Conservation (phyloP, 2,329 filamentous ascomycete species). For the Neonectria ditissima region DNA sequence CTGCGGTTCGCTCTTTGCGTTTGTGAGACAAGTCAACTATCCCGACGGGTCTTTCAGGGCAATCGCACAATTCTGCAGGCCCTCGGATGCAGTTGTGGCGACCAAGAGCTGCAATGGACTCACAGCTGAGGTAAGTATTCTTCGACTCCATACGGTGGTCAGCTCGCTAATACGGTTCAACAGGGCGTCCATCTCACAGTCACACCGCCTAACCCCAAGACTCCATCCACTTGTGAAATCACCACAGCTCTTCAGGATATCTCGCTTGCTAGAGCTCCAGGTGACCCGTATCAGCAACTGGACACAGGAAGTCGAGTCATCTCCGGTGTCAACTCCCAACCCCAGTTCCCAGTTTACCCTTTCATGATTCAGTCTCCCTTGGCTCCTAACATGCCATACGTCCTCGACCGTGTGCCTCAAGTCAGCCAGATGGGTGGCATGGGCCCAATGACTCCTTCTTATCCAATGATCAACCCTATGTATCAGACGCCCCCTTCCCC, state of each 20-base stretch:
- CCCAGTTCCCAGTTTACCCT: slow-evolving; percentile 49
- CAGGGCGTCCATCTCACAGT: slow-evolving; percentile 44
- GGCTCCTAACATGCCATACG: slow-evolving; percentile 44
- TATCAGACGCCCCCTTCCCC: slow-evolving; percentile 51
- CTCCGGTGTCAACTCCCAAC: slow-evolving; percentile 37
- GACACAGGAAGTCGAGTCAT: slow-evolving; percentile 9
- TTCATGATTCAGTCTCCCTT: slow-evolving; percentile 49
- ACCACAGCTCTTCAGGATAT: slow-evolving; percentile 36
- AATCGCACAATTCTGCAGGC: slow-evolving; percentile 66
- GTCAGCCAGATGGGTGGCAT: slow-evolving; percentile 41
- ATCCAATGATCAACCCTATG: slow-evolving; percentile 45
- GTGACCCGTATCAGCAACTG: slow-evolving; percentile 24
- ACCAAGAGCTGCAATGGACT: slow-evolving; percentile 50
- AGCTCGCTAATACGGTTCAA: slow-evolving; percentile 8
- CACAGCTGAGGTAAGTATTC: slow-evolving; percentile 42
- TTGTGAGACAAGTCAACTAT: slow-evolving; percentile 56
- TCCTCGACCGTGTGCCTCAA: slow-evolving; percentile 44
- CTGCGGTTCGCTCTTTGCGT: slow-evolving; percentile 66
- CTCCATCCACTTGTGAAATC: slow-evolving; percentile 22
- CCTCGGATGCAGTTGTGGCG: slow-evolving; percentile 56
- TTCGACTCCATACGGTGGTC: not conserved
- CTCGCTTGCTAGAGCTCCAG: slow-evolving; percentile 27
- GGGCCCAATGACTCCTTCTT: slow-evolving; percentile 47
- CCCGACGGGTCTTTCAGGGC: slow-evolving; percentile 59
- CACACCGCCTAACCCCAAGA: slow-evolving; percentile 26